Evolutionary conservation across 305 asterid genomes (phyloP).

Genomic region (Fraxinus baroniana): DNA sequence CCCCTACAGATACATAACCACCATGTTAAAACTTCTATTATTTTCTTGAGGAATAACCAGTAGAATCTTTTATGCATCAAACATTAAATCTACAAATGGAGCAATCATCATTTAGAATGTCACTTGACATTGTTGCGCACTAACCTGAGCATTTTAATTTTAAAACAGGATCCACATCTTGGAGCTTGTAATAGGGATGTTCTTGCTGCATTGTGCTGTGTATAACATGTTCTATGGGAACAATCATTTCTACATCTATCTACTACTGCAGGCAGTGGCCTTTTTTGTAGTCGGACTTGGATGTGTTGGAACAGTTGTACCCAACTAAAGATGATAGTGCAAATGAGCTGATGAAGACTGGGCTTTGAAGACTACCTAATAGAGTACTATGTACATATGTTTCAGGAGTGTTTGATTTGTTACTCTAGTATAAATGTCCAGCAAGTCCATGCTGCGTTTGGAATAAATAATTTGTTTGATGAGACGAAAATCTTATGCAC

Average conservation of each 20-base stretch:
- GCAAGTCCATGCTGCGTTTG: neutral
- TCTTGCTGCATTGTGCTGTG: conserved; percentile 69
- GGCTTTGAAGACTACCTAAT: neutral
- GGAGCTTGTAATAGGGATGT: conserved; percentile 76
- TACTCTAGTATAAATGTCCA: conserved; percentile 16
- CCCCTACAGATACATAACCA: neutral
- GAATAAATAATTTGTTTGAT: neutral
- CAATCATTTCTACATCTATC: conserved; percentile 70
- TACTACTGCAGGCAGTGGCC: conserved; percentile 72
- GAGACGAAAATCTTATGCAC: neutral
- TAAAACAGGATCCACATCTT: conserved; percentile 58
- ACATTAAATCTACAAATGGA: neutral
- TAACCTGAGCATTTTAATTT: conserved; percentile 24
- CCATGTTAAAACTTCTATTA: neutral
- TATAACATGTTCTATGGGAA: conserved; percentile 63
- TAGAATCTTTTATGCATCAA: conserved; percentile 1
- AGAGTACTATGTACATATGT: conserved; percentile 14
- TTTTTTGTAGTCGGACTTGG: conserved; percentile 74
- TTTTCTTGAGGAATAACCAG: neutral
- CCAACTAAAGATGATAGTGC: conserved; percentile 35
- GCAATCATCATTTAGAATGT: neutral
- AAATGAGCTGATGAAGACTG: conserved; percentile 12
- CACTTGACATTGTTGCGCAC: neutral
- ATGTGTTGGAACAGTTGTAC: conserved; percentile 70
- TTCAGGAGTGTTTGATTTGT: conserved; percentile 7